Conservation (phyloP, 495 filamentous ascomycete species). For the Aspergillus sparsus region DNA sequence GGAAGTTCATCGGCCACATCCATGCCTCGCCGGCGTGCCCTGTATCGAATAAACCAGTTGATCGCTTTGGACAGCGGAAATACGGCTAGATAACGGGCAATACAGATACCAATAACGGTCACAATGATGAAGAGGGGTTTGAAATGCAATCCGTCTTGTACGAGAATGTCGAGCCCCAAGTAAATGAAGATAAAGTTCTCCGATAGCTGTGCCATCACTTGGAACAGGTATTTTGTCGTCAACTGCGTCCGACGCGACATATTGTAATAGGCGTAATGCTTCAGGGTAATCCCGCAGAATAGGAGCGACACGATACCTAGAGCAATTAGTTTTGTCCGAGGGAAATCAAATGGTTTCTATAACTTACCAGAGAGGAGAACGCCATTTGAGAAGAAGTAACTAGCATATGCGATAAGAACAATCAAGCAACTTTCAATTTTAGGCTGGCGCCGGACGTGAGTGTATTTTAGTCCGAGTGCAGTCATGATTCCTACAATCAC, state of each 20-base stretch:
- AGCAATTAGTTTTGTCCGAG: conserved; percentile 8
- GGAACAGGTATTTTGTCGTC: conserved; percentile 97
- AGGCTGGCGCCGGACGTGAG: conserved; percentile 84
- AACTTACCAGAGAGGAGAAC: conserved; percentile 87
- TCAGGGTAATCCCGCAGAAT: conserved; percentile 97
- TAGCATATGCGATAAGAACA: conserved; percentile 90
- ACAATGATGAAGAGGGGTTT: conserved; percentile 96
- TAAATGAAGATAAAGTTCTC: conserved; percentile 99
- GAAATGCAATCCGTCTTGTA: conserved; percentile 81
- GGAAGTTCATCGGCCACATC: conserved; percentile 89
- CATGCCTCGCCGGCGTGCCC: conserved; percentile 74
- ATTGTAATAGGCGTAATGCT: conserved; percentile 99
- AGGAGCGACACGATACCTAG: conserved; percentile 93
- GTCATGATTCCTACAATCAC: conserved; percentile 82
- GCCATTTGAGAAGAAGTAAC: conserved; percentile 96
- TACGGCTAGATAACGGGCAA: conserved; percentile 87
- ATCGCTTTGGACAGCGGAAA: conserved; percentile 89
- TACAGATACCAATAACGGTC: conserved; percentile 85
- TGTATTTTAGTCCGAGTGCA: conserved; percentile 88
- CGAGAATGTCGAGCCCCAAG: conserved; percentile 89
- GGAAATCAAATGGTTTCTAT: neutral
- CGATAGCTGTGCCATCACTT: conserved; percentile 88
- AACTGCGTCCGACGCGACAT: conserved; percentile 98
- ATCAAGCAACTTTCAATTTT: conserved; percentile 97
- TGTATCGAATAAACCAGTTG: conserved; percentile 91